Base-by-base conservation (phyloP, 2,329 filamentous ascomycete species). In the Clarireedia paspali region DNA sequence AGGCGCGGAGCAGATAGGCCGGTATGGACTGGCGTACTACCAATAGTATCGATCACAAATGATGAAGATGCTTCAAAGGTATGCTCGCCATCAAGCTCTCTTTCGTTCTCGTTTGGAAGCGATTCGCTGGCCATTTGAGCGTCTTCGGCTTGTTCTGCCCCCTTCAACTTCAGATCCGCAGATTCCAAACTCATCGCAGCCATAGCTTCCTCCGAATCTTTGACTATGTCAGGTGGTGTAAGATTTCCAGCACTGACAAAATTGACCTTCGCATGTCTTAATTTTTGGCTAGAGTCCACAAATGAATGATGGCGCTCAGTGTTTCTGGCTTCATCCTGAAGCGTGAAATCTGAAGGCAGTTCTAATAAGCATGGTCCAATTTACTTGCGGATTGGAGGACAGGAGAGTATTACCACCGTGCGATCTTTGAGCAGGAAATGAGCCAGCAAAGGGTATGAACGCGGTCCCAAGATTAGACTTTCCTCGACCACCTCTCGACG, bases 171-270 rank as follows among this genome's bases (percentile, higher is more conserved):
- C 26, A 30, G 24, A 6, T 57, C 30, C 17, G 50, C 26, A 6
- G 55, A 57, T 10, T 59, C 63, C 36, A 64, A 42, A 24, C 45
- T 62, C 60, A 59, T 62, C 34, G 59, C 60, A 49, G 64, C 67
- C 30, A 69, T 50, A 47, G 64, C 64, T 51, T 59, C 49, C 50
- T 72, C 70, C 2, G 62, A 59, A 23, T 64, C 60, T 17, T 63
- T 58, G 17, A 57, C 49, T 34, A 23, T 48, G 46, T 51, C 56
- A 54, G 49, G 59, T 51, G 40, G 73, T 69, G 38, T 74, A 68
- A 53, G 76, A 68, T 42, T 70, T 23, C 81, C 81, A 36, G 81
- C 82, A 65, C 80, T 83, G 58, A 87, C 76, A 65, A 88, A 88
- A 2, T 70, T 67, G 50, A 87, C 75, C 24, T 72, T 72, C 53